Percentiles rank a stretch among this genome's conserved stretches.
These are phyloP conservation scores for Uromyces viciae-fabae DNA, from an alignment of 1,284 basidiomycete genomes.

Conservation along the genomic window DNA sequence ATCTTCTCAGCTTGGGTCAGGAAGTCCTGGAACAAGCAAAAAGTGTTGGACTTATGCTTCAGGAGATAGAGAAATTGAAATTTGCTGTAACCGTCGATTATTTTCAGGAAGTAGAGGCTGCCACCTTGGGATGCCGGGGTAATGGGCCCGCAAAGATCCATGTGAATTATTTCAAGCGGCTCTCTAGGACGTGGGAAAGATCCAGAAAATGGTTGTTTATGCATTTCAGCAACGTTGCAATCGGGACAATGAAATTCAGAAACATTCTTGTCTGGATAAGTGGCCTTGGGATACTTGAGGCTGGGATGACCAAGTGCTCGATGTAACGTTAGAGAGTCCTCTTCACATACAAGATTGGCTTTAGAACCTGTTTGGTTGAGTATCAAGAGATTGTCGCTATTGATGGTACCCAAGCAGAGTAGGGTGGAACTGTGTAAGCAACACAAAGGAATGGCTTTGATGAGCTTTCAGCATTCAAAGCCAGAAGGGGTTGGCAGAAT, in stretches of 20 bases:
- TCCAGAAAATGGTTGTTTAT: background rate
- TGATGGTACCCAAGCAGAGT: background rate
- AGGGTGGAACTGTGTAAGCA: no score
- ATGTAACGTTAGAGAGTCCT: background rate
- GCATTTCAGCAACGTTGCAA: background rate
- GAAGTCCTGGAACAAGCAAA: background rate
- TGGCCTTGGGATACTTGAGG: background rate
- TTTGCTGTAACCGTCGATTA: background rate
- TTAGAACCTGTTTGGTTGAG: no score
- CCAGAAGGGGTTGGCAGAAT: background rate
- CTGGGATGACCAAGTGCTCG: background rate
- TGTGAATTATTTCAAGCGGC: background rate
- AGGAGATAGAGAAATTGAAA: background rate
- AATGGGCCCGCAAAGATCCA: background rate
- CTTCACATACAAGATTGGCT: no score
- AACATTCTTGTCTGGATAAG: background rate
- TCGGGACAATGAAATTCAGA: background rate
- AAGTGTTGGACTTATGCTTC: conserved; percentile 1
- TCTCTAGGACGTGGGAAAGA: background rate
- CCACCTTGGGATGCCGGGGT: background rate
- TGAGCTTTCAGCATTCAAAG: background rate
- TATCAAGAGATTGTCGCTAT: background rate
- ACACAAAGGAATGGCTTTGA: no score
- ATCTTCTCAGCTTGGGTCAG: background rate
- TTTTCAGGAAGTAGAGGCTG: background rate